Conservation (phyloP, 805 yeast genomes). For the baker's yeast (Saccharomyces cerevisiae) region DNA sequence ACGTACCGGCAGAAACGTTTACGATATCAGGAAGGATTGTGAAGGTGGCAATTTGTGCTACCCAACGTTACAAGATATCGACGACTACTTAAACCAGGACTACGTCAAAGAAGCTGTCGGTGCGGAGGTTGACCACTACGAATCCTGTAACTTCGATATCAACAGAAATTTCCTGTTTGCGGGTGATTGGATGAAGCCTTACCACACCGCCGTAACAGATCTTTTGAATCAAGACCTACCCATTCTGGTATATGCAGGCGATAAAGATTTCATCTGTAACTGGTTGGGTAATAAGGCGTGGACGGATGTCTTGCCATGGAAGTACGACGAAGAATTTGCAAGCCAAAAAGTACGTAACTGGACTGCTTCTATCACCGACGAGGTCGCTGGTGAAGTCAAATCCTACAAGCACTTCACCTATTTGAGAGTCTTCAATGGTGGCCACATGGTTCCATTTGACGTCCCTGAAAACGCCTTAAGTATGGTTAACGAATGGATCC, state of each 20-base stretch:
- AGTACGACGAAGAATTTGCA: constrained; percentile 46
- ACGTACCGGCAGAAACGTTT: constrained; percentile 81
- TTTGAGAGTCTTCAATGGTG: constrained; percentile 79
- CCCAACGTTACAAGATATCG: constrained; percentile 66
- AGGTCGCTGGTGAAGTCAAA: constrained; percentile 60
- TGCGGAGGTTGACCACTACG: constrained; percentile 74
- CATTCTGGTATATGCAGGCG: constrained; percentile 88
- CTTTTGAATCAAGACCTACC: constrained; percentile 69
- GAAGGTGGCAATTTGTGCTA: constrained; percentile 67
- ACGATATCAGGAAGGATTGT: constrained; percentile 80
- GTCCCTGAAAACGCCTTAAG: constrained; percentile 72
- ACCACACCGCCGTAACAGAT: constrained; percentile 64
- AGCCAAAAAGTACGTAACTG: constrained; percentile 38
- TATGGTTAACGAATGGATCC: constrained; percentile 80
- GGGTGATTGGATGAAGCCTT: constrained; percentile 92
- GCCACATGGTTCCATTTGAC: constrained; percentile 93
- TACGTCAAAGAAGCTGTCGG: constrained; percentile 78
- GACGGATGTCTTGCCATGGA: constrained; percentile 69
- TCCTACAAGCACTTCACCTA: constrained; percentile 66
- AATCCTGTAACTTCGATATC: constrained; percentile 70
- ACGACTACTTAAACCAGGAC: constrained; percentile 66
- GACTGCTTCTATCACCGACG: constrained; percentile 36
- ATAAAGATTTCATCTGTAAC: constrained; percentile 91
- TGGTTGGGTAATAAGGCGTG: constrained; percentile 92
- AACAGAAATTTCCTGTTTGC: constrained; percentile 72